These are phyloP conservation scores for Musa schizocarpa DNA, from an alignment of 176 grass and related monocot species.

Conservation along the genomic window DNA sequence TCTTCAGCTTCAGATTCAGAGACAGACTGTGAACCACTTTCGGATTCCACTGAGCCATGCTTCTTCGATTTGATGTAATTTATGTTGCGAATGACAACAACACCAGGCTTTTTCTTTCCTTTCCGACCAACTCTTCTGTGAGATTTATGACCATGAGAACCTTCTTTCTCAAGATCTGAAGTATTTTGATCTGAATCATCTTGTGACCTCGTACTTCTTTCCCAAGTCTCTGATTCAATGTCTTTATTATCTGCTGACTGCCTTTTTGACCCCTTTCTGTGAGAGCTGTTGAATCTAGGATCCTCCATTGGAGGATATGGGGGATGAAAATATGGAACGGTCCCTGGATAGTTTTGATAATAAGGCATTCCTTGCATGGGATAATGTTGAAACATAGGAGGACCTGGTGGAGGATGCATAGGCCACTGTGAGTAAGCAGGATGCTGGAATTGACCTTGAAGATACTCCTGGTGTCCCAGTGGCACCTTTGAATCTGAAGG, in stretches of 20 bases:
- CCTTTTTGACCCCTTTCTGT: slow-evolving; percentile 41
- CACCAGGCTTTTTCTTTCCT: slow-evolving; percentile 69
- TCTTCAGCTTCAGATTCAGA: slow-evolving; percentile 44
- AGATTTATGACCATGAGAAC: slow-evolving; percentile 53
- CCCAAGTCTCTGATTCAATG: slow-evolving; percentile 25
- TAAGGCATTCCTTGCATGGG: slow-evolving; percentile 76
- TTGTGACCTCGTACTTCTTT: slow-evolving; percentile 11
- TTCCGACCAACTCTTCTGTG: slow-evolving; percentile 45
- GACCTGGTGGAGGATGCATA: slow-evolving; percentile 62
- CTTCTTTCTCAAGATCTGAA: slow-evolving; percentile 35
- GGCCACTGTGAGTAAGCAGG: slow-evolving; percentile 67
- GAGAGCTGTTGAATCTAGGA: slow-evolving; percentile 38
- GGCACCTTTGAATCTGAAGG: slow-evolving; percentile 1
- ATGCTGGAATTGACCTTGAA: slow-evolving; percentile 57
- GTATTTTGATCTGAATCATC: slow-evolving; percentile 27
- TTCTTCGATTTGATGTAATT: slow-evolving; percentile 69
- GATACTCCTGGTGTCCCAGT: slow-evolving; percentile 15
- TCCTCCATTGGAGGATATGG: slow-evolving; percentile 70
- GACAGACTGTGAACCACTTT: slow-evolving; percentile 47
- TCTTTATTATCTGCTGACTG: slow-evolving; percentile 64
- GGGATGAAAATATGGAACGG: slow-evolving; percentile 47
- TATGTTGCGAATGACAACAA: slow-evolving; percentile 84
- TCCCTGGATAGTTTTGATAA: slow-evolving; percentile 63
- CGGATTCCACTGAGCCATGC: slow-evolving; percentile 44
- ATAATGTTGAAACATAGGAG: slow-evolving; percentile 46